These are phyloP conservation scores for Daedaleopsis sinensis DNA, from an alignment of 768 basidiomycete species.

Conservation along the genomic window DNA sequence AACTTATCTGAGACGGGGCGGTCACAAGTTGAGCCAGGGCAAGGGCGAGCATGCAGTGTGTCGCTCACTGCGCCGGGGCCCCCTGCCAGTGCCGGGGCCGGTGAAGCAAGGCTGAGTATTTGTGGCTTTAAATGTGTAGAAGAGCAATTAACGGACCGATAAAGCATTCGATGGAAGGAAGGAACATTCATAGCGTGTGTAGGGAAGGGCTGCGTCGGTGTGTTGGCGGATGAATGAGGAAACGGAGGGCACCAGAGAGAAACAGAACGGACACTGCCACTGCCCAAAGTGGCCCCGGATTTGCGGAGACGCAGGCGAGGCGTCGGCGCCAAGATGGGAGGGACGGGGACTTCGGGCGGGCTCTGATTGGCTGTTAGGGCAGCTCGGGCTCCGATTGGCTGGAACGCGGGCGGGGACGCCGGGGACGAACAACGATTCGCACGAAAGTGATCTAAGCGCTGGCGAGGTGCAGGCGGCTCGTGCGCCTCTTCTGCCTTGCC, in stretches of 20 bases:
- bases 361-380: conserved; percentile 2
- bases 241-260: neutral
- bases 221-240: too few species aligned
- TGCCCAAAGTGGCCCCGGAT: neutral
- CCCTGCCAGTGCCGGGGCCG: too few species aligned
- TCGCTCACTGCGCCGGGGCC: too few species aligned
- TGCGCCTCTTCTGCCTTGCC: neutral
- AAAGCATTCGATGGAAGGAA: too few species aligned
- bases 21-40: too few species aligned
- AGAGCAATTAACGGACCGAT: too few species aligned
- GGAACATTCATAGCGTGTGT: too few species aligned
- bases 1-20: too few species aligned
- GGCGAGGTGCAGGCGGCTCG: conserved; percentile 2
- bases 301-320: neutral
- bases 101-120: too few species aligned
- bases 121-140: too few species aligned
- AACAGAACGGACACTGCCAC: neutral
- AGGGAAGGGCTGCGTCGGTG: too few species aligned
- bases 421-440: conserved; percentile 5
- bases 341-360: conserved; percentile 4
- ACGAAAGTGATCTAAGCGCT: neutral
- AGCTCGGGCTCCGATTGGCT: conserved; percentile 6
- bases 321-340: neutral
- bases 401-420: conserved; percentile 8
- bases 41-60: too few species aligned